Evolutionary conservation across 495 filamentous ascomycete genomes (phyloP).

Genomic region (Peziza echinospora): DNA sequence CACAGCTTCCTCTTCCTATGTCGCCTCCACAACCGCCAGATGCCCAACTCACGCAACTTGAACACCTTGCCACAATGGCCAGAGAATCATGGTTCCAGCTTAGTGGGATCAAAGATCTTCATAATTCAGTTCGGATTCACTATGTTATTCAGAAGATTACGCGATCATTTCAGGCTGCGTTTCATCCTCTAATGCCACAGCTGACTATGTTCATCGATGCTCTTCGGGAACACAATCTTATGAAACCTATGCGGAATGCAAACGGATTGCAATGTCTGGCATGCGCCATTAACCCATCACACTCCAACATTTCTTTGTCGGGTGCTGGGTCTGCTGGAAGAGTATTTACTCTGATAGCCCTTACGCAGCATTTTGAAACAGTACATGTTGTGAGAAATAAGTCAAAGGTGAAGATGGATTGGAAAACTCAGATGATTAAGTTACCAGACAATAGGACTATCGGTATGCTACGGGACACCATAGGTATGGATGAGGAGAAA

Average conservation of each 20-base stretch:
- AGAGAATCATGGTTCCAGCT: conserved; percentile 41
- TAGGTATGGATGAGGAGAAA: conserved; percentile 35
- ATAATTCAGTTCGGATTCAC: conserved; percentile 37
- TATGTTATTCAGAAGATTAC: conserved; percentile 40
- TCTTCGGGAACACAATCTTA: conserved; percentile 38
- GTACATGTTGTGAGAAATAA: conserved; percentile 28
- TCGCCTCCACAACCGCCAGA: conserved; percentile 15
- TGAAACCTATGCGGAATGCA: conserved; percentile 44
- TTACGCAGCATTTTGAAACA: conserved; percentile 47
- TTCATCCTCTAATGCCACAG: conserved; percentile 13
- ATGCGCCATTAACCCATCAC: conserved; percentile 25
- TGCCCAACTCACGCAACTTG: conserved; percentile 34
- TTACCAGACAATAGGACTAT: conserved; percentile 34
- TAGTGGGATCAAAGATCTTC: conserved; percentile 38
- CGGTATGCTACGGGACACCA: conserved; percentile 24
- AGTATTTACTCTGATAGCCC: conserved; percentile 34
- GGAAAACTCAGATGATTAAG: conserved; percentile 50
- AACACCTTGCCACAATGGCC: conserved; percentile 29
- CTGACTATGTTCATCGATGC: conserved; percentile 40
- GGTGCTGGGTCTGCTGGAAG: conserved; percentile 2
- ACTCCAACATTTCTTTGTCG: conserved; percentile 20
- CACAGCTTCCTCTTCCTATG: conserved; percentile 4
- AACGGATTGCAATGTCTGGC: conserved; percentile 38
- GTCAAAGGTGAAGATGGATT: conserved; percentile 28
- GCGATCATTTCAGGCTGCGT: conserved; percentile 28